Base-by-base conservation (phyloP, 1,284 basidiomycete genomes). In the Pseudozyma hubeiensis region DNA sequence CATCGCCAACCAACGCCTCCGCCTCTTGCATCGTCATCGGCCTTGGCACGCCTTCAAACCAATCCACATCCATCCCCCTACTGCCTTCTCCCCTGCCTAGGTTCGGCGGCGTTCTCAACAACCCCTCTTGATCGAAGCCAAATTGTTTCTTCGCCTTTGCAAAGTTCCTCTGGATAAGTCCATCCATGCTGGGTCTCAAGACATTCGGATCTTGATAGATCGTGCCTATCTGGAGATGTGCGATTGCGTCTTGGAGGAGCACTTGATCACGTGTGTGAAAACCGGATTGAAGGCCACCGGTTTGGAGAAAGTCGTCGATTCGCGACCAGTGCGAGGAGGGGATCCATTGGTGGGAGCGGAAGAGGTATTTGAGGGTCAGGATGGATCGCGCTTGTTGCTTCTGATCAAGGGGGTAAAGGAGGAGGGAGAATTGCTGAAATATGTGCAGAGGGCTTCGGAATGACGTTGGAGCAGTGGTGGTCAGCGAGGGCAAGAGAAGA, bases 361-460 rank as follows among this genome's bases (percentile, higher is more conserved):
- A 59, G 4, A 65, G 63, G 7, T 59, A 58, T 9, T 31, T 44
- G 30, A 65, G 56, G 10, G 56, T 59, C 3, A 40, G 34, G 0
- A 65, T 34, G 7, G 63, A 35, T 29, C 51, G 7, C 19, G 39
- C 48, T 17, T 59, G 55, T 13, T 59, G 7, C 1, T 13, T 10
- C 13, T 0, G 2, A 10, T 53, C n/a, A 6, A 13, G 3, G 0
- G 55, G 52, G 11, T 51, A 59, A 7, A 54, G 4, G 10, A 34
- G 35, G 6, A 33, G 24, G 33, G 56, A 51, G 5, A 51, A 50
- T 7, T 3, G 14, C 31, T 65, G 63, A 16, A 54, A 59, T 5
- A 65, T 11, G 19, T 54, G 40, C 7, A 54, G 9, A 8, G 17
- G 40, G 29, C 33, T 49, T 0, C 13, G n/a, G 16, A 58, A 53